Base-by-base conservation (phyloP, 805 yeast species). In the Schizosaccharomyces pombe region DNA sequence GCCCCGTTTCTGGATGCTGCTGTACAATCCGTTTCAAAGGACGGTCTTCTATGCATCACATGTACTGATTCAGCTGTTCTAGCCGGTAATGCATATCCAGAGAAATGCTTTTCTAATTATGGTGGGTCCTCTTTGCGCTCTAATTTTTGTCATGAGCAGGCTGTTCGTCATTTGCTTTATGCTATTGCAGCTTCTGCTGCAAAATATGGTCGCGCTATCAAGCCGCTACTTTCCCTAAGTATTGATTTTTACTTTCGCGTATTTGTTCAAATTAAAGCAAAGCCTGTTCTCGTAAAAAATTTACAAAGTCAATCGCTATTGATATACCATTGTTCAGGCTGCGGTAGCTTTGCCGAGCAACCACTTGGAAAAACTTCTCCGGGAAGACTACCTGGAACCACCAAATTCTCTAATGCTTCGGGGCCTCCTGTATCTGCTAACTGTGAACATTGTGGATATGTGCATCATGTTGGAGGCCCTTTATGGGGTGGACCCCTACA, bases 51-150 rank as follows among this genome's bases (percentile, higher is more conserved):
- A 59, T 69, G 91, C 53, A 89, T 91, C 2, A 91, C 99, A 0
- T 91, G 98, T 65, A 91, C 99, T 0, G 99, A 91, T 68, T 74
- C 93, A 14, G 94, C 94, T 0, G 95, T 91, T 0, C 72, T 91
- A 55, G 97, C 97, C 0, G 98, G 98, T 19, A 80, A 81, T 58
- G 93, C 94, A 12, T 89, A 89, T 65, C 96, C 97, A 0, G 99
- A 91, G 62, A 91, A 91, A 67, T 89, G 97, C 67, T 91, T 79
- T 70, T 86, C 96, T 0, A 71, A 84, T 16, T 91, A 91, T 64
- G 97, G 98, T 22, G 98, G 98, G 24, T 80, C 80, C 56, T 85
- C 89, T 58, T 72, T 85, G 62, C 54, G 57, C 29, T 82, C 89
- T 58, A 96, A 85, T 62, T 79, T 86, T 26, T 81, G 89, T 22